phyloP scores from a whole-genome alignment of 805 yeast genomes.

The Isabelozyma heimii region DNA sequence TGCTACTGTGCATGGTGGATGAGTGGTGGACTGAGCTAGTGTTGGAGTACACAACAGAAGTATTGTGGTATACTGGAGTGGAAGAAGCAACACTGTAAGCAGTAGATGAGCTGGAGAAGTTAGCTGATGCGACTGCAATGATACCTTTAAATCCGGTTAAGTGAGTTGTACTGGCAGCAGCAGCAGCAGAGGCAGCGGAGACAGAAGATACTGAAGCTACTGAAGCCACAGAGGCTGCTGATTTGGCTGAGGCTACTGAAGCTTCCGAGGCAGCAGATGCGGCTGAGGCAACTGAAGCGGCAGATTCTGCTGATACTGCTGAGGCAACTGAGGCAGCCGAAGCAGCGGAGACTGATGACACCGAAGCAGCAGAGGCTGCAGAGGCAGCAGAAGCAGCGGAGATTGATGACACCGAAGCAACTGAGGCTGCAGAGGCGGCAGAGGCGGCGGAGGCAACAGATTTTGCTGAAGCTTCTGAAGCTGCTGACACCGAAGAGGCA shows the following conservation, averaged over 20 bases:
- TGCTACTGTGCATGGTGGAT: not conserved
- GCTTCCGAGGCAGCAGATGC: constrained; percentile 7
- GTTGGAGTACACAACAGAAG: constrained; percentile 7
- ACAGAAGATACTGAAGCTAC: constrained; percentile 9
- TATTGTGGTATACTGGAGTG: constrained; percentile 1
- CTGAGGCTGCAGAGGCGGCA: constrained; percentile 9
- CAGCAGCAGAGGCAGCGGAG: constrained; percentile 3
- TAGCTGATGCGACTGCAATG: constrained; percentile 20
- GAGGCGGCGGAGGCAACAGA: constrained; percentile 8
- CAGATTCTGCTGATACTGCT: constrained; percentile 4
- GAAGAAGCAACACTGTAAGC: not conserved
- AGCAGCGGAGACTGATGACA: constrained; percentile 9
- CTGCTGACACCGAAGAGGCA: constrained; percentile 18
- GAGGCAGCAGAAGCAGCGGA: constrained; percentile 4
- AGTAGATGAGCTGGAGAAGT: not conserved
- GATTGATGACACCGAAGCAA: too few relatives aligned
- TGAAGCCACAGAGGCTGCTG: constrained; percentile 4
- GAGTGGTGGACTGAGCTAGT: not conserved
- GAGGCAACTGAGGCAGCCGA: constrained; percentile 3
- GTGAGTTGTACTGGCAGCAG: constrained; percentile 6
- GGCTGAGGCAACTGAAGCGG: constrained; percentile 2
- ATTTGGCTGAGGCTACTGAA: not conserved
- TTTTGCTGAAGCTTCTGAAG: constrained; percentile 11
- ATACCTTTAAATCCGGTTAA: constrained; percentile 19
- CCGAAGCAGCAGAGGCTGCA: constrained; percentile 4